These are phyloP conservation scores for Penicillium decumbens DNA, from an alignment of 2,329 filamentous ascomycete species.

Conservation along the genomic window DNA sequence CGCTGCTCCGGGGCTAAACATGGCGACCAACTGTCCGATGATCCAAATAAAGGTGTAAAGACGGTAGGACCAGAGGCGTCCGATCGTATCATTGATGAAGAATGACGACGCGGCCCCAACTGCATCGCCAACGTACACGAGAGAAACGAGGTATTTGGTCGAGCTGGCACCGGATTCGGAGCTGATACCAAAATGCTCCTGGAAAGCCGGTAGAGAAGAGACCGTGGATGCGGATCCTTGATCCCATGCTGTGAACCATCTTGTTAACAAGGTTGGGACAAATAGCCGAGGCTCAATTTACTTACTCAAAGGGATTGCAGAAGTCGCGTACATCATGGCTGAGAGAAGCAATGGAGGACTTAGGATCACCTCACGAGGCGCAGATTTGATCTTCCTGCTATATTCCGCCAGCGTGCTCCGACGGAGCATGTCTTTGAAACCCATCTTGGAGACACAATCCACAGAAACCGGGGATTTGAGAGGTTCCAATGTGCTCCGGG, in stretches of 20 bases:
- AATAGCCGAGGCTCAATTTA: background rate
- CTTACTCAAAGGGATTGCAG: background rate
- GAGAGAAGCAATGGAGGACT: background rate
- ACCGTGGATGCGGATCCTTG: background rate
- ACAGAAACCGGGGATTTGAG: background rate
- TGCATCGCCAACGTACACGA: background rate
- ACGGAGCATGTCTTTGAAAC: background rate
- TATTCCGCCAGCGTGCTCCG: background rate
- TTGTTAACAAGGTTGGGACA: background rate
- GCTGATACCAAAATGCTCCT: background rate
- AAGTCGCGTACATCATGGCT: background rate
- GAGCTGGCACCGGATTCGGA: background rate
- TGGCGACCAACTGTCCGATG: background rate
- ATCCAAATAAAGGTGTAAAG: background rate
- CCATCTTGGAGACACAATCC: background rate
- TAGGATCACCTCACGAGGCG: constrained; percentile 9
- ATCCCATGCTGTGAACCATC: background rate
- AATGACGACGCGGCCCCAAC: background rate
- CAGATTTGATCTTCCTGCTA: constrained; percentile 9
- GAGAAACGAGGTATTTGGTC: background rate
- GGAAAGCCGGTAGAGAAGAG: background rate
- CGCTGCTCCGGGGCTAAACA: background rate
- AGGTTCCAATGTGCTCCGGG: background rate
- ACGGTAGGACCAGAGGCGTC: background rate
- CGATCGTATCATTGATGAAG: background rate